Percentiles rank a stretch among this genome's conserved stretches.
phyloP scores from a whole-genome alignment of 768 basidiomycete species.

The Gautieria morchelliformis region DNA sequence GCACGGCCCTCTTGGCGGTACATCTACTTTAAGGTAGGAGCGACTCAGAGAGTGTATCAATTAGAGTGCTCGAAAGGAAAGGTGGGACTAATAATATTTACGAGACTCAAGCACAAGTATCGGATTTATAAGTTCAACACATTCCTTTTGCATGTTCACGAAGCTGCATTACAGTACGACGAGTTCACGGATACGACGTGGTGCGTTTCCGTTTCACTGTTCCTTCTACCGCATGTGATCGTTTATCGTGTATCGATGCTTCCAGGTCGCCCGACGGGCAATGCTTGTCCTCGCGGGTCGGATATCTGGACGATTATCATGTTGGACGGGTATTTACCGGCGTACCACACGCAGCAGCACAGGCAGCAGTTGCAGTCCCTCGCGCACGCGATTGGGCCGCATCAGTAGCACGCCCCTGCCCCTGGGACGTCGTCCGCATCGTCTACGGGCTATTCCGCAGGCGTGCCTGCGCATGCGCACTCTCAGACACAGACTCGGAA shows the following conservation, averaged over 20 bases:
- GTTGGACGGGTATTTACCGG: constrained; percentile 88
- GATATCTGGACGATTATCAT: constrained; percentile 93
- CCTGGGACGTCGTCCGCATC: too few relatives aligned
- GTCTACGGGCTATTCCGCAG: constrained; percentile 13
- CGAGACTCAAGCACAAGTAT: too few relatives aligned
- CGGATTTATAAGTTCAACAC: too few relatives aligned
- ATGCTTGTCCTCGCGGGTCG: constrained; percentile 85
- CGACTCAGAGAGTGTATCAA: too few relatives aligned
- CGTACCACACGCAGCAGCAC: constrained; percentile 85
- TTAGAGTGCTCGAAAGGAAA: too few relatives aligned
- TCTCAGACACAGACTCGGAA: constrained; percentile 23
- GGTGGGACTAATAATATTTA: too few relatives aligned
- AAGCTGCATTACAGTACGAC: constrained; percentile 95
- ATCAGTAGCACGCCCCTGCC: constrained; percentile 23
- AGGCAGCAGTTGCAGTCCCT: constrained; percentile 88
- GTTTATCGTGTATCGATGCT: neutral
- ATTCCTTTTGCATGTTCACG: constrained; percentile 84
- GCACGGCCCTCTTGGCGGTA: too few relatives aligned
- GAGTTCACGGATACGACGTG: constrained; percentile 96
- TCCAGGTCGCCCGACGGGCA: constrained; percentile 93
- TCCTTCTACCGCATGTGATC: too few relatives aligned
- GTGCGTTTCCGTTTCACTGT: constrained; percentile 44
- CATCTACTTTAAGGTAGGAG: too few relatives aligned
- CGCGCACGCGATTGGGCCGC: constrained; percentile 43
- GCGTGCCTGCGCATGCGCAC: constrained; percentile 9